Evolutionary conservation across 257 asterid species (phyloP), one percentile per base, ranked within the genome.

Genomic region (Solanum okadae): DNA sequence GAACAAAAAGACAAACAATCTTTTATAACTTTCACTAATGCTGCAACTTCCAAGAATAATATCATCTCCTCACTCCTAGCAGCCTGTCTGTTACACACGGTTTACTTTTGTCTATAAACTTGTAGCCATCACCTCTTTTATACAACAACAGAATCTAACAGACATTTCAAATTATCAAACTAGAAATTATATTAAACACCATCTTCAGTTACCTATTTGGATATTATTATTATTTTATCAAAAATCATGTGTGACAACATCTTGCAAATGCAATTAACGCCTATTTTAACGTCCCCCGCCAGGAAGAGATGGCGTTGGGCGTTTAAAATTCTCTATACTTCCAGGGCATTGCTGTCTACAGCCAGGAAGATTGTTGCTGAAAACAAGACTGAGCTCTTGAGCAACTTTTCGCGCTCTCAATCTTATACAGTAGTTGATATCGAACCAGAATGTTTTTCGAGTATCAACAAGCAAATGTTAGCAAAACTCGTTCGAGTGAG

Each of bases 381-480:
- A 4, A 70, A 86, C 52, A 68, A 25, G 14, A 65, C 56, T 16
- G 86, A 70, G 35, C 33, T 88, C 7, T 37, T 65, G 31, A 70
- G 35, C 7, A 86, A 49, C n/a, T 78, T 70, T 63, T 72, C 73
- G 61, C 59, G 83, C 5, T 75, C 89, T 44, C 49, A 72, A 8
- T 71, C 92, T 16, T 90, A 92, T 27, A 31, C 90, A 6, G 78
- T 84, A 25, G 88, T 95, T 82, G 89, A 90, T 31, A 89, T 95
- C 5, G 33, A 71, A 33, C 86, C 89, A 31, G 56, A 84, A 68
- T 37, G 76, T 56, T 84, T 84, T 35, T 10, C 78, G 11, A 68
- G 7, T 11, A 13, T 84, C 87, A 59, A 11, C 61, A n/a, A 38
- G 78, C 35, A 22, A 13, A 22, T 65, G 20, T 67, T 87, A 5